Base-by-base conservation (phyloP, 106 monocot genomes). In the Platanthera zijinensis region DNA sequence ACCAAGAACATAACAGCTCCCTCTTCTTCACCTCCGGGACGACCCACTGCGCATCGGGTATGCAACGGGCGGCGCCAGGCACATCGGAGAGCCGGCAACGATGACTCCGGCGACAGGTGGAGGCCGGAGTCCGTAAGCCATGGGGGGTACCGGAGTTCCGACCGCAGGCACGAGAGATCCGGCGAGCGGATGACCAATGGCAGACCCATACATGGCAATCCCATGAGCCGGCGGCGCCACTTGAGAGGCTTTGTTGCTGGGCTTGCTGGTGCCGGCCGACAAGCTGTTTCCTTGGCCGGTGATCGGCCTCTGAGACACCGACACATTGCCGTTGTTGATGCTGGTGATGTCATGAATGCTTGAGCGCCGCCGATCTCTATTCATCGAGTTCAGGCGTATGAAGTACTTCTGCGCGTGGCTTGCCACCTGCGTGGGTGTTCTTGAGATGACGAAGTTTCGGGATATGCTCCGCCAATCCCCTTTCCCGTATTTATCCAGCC, bases 391-490 rank as follows among this genome's bases (percentile, higher is more conserved):
- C 11, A 87, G 59, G 7, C 87, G 83, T 57, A 84, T 85, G 82
- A 87, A 90, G 76, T 84, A 87, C 82, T 90, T 87, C 75, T 90
- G 84, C 5, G 89, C 89, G 53, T 89, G 89, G 79, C 86, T 89
- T 28, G 89, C 89, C n/a, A 89, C 89, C 47, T 89, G 89, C 0
- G 84, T 82, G 4, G 86, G 86, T 3, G 84, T 86, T 64, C 89
- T 81, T 19, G 89, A 78, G 71, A 82, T 76, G 10, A 90, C 86
- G 21, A 90, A 90, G 80, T 87, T 90, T 51, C 90, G 74, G 5
- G 90, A 90, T 76, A 87, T 90, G 81, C 84, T 90, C 69, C 87
- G 54, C 90, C 90, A 90, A 32, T 90, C 90, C 19, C 86, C 89
- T 77, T 89, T 89, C 14, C 89, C 89, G 57, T 86, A 86, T 71